phyloP scores from a whole-genome alignment of 2,329 filamentous ascomycete species.

The Fusarium acutatum region DNA sequence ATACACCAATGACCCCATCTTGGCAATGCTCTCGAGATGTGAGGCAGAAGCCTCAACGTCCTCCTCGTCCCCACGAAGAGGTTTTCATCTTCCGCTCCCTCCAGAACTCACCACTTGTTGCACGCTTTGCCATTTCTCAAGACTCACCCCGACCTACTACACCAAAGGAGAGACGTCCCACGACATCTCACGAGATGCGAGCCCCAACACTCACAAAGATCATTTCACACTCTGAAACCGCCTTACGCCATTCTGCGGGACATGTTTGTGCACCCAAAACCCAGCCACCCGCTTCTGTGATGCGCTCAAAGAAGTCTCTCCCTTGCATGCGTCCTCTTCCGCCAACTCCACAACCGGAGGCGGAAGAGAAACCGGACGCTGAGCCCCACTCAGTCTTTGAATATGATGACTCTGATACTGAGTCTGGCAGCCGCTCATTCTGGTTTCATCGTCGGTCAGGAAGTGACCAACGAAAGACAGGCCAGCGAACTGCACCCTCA shows the following conservation, averaged over 20 bases:
- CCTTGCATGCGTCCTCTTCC: conserved; percentile 37
- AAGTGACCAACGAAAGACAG: conserved; percentile 42
- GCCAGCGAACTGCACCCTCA: conserved; percentile 35
- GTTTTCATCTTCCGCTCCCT: conserved; percentile 23
- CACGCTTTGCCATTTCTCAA: conserved; percentile 26
- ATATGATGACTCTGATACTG: conserved; percentile 55
- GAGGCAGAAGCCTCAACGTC: conserved; percentile 40
- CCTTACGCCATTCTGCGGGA: conserved; percentile 36
- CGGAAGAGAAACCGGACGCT: conserved; percentile 7
- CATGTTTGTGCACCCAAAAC: conserved; percentile 28
- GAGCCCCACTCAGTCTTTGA: conserved; percentile 58
- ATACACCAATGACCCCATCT: conserved; percentile 36
- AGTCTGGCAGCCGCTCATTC: conserved; percentile 50
- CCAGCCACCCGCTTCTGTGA: conserved; percentile 26
- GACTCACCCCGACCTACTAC: conserved; percentile 27
- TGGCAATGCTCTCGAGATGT: conserved; percentile 40
- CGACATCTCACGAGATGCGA: conserved; percentile 24
- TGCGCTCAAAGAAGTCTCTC: conserved; percentile 42
- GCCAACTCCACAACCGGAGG: conserved; percentile 34
- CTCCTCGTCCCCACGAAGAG: conserved; percentile 43
- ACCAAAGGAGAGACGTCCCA: conserved; percentile 21
- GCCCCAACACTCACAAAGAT: conserved; percentile 11
- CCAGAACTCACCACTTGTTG: conserved; percentile 19
- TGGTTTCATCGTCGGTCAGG: conserved; percentile 54
- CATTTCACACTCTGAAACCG: conserved; percentile 28